A percentile compares a stretch with the other conserved stretches of the same genome.
phyloP scores from a whole-genome alignment of 2,329 filamentous ascomycete genomes.

The Fusarium longipes region DNA sequence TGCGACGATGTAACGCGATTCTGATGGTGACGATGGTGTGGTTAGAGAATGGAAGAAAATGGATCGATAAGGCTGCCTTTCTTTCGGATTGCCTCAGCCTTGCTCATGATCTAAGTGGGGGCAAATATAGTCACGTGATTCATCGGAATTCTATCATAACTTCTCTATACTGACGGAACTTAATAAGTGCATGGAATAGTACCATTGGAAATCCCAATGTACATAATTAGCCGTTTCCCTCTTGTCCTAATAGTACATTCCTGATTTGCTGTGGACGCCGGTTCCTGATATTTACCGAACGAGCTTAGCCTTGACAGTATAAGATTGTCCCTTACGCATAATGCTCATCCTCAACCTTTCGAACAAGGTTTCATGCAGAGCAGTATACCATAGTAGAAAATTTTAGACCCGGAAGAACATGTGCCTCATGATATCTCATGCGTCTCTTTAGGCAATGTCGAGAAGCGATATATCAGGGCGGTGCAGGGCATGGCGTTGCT shows the following conservation, averaged over 20 bases:
- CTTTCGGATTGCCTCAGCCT: conserved; percentile 34
- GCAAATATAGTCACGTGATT: not conserved
- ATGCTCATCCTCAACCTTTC: not conserved
- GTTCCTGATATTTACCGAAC: not conserved
- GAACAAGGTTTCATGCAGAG: not conserved
- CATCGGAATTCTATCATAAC: not conserved
- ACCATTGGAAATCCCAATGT: not conserved
- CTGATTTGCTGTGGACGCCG: not conserved
- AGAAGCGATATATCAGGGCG: not conserved
- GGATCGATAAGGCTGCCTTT: conserved; percentile 20
- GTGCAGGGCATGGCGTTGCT: too few relatives aligned
- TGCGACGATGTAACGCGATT: conserved; percentile 9
- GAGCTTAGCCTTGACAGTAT: not conserved
- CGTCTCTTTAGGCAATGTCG: too few relatives aligned
- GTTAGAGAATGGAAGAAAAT: conserved; percentile 34
- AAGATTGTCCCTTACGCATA: not conserved
- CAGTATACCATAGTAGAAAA: not conserved
- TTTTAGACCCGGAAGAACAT: not conserved
- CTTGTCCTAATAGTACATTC: not conserved
- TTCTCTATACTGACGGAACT: not conserved
- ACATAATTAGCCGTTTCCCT: not conserved
- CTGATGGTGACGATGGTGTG: conserved; percentile 14
- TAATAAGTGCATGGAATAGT: too few relatives aligned
- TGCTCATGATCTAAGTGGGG: conserved; percentile 5
- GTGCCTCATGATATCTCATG: not conserved